phyloP scores from a whole-genome alignment of 1,139 yeast species.

The Hemisphaericaspora xylofermentans region DNA sequence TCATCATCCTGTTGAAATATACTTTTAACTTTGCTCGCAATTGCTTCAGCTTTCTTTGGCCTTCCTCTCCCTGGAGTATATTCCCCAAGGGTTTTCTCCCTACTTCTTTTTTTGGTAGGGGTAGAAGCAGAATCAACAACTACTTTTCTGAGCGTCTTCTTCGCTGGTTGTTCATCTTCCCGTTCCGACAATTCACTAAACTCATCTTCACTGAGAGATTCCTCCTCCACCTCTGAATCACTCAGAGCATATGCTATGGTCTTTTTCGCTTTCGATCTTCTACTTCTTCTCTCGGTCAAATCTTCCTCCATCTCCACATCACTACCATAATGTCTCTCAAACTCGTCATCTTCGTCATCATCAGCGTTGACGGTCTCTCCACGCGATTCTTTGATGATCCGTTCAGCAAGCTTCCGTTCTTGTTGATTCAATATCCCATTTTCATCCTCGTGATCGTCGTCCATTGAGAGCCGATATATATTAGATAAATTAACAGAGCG shows the following conservation, averaged over 20 bases:
- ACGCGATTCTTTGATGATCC: conserved; percentile 30
- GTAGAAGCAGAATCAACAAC: not conserved
- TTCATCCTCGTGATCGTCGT: conserved; percentile 31
- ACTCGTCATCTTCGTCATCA: conserved; percentile 4
- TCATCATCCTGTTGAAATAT: conserved; percentile 35
- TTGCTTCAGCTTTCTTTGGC: conserved; percentile 36
- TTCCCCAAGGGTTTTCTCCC: conserved; percentile 2
- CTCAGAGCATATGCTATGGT: not conserved
- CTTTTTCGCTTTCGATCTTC: conserved; percentile 9
- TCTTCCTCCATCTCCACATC: conserved; percentile 36
- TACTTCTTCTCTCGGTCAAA: conserved; percentile 10
- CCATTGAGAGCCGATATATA: conserved; percentile 30
- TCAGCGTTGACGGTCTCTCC: conserved; percentile 11
- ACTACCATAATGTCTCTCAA: conserved; percentile 23
- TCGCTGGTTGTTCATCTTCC: conserved; percentile 14
- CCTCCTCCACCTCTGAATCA: conserved; percentile 7
- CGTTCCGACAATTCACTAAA: conserved; percentile 3
- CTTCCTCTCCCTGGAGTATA: conserved; percentile 27
- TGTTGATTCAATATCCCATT: conserved; percentile 27
- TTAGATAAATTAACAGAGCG: conserved; percentile 37
- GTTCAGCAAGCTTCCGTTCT: conserved; percentile 50
- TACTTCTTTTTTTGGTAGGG: not conserved
- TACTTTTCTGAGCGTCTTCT: conserved; percentile 19
- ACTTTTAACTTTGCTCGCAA: conserved; percentile 33
- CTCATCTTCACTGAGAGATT: conserved; percentile 9